Base-by-base conservation (phyloP, 2,329 filamentous ascomycete genomes). In the Hypoxylon sp. region DNA sequence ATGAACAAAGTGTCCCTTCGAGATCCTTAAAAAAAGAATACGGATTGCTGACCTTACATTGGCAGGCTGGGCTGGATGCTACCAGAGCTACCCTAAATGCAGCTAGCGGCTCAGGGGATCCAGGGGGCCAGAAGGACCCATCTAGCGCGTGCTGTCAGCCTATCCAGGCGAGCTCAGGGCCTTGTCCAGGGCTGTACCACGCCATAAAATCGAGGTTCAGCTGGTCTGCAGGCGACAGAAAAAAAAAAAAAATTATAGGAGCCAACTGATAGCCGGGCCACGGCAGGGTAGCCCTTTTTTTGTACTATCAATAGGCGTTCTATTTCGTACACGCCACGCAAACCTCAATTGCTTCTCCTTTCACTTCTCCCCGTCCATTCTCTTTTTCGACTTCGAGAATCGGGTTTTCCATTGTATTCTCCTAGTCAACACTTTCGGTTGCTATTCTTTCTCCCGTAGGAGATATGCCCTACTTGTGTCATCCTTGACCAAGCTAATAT, bases 271-370 rank as follows among this genome's bases (percentile, higher is more conserved):
- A 55, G 59, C 47, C 59, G 55, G 59, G 50, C 29, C 48, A 48
- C 59, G 52, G 51, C 60, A 62, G 60, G 60, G 46, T 57, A 63
- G 33, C 46, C 55, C 48, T 52, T 60, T 60, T 57, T 60, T 48
- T 24, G 43, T 55, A 52, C 52, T 54, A 61, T 58, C 50, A 55
- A n/a, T n/a, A n/a, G n/a, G 48, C 49, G 49, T 58, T 35, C 47
- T 40, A 55, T 57, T n/a, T 63, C 55, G 54, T 62, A 61, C 58
- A 64, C 45, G 61, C 61, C 61, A 63, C 61, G 61, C 61, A 64
- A 63, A 53, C 55, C 50, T 53, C 37, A 21, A 41, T n/a, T n/a
- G 37, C 15, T 49, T 33, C 37, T 37, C 50, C 47, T 50, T 48
- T 49, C 26, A 57, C 48, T 55, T 58, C 38, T 53, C 6, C 48